A percentile compares a stretch with the other conserved stretches of the same genome.
phyloP scores from a whole-genome alignment of 768 basidiomycete genomes.

The Tylopilus vinaceipallidus region DNA sequence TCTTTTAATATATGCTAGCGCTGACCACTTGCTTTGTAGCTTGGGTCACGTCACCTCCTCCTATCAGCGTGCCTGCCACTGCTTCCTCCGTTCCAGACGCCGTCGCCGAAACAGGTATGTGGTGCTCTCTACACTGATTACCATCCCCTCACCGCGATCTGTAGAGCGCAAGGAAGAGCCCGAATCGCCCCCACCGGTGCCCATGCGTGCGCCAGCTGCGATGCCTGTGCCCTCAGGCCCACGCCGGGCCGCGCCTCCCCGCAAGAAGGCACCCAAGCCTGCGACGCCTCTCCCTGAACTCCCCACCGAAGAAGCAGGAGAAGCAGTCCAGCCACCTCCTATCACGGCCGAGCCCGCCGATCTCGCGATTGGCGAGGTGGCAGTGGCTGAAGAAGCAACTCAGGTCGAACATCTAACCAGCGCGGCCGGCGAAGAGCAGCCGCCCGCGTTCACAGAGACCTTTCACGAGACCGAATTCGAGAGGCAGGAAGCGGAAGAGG shows the following conservation, averaged over 20 bases:
- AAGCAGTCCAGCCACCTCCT: slow-evolving; percentile 1
- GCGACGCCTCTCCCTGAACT: slow-evolving; percentile 29
- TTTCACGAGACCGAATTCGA: slow-evolving; percentile 7
- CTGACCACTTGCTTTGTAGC: slow-evolving; percentile 12
- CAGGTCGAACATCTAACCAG: background rate
- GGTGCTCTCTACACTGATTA: slow-evolving; percentile 5
- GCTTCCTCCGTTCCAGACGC: slow-evolving; percentile 3
- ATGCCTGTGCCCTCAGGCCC: slow-evolving; percentile 79
- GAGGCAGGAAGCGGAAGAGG: slow-evolving; percentile 16
- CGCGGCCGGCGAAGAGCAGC: background rate
- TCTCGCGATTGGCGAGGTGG: slow-evolving; percentile 4
- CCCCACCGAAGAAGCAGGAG: slow-evolving; percentile 19
- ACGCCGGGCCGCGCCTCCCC: slow-evolving; percentile 71
- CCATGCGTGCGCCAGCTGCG: slow-evolving; percentile 43
- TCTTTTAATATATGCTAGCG: background rate
- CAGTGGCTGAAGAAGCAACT: background rate
- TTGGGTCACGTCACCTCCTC: slow-evolving; percentile 13
- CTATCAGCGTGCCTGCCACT: slow-evolving; percentile 4
- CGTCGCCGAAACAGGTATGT: slow-evolving; percentile 17
- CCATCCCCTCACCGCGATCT: slow-evolving; percentile 6
- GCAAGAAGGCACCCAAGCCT: slow-evolving; percentile 58
- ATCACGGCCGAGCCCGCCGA: slow-evolving; percentile 2
- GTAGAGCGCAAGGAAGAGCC: slow-evolving; percentile 23
- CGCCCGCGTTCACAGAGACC: background rate
- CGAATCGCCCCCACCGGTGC: slow-evolving; percentile 31